Conservation (phyloP, 2,329 filamentous ascomycete species). For the Microsporum ferrugineum region DNA sequence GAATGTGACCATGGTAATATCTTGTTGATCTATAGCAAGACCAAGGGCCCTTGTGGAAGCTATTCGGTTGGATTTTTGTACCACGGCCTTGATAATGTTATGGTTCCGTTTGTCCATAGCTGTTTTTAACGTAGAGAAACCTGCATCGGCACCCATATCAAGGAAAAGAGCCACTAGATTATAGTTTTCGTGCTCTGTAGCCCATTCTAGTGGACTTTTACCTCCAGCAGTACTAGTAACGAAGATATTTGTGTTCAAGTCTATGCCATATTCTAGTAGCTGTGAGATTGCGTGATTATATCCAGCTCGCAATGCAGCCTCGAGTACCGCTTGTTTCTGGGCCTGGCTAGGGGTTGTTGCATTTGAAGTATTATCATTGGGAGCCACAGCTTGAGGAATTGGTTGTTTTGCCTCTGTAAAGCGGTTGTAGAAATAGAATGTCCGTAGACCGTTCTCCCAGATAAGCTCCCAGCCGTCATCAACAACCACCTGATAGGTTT, state of each 20-base stretch:
- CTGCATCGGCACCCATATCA: conserved; percentile 12
- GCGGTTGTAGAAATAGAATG: conserved; percentile 10
- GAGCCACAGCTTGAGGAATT: not conserved
- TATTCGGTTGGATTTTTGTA: conserved; percentile 12
- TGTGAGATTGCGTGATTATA: conserved; percentile 11
- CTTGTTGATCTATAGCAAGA: conserved; percentile 13
- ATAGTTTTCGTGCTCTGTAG: conserved; percentile 11
- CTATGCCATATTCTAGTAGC: conserved; percentile 11
- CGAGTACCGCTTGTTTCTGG: conserved; percentile 10
- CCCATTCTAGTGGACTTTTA: conserved; percentile 13
- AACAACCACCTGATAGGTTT: no score
- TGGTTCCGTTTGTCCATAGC: conserved; percentile 14
- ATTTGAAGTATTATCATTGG: not conserved
- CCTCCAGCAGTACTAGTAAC: conserved; percentile 1
- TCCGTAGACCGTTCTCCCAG: conserved; percentile 7
- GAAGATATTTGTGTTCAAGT: conserved; percentile 8
- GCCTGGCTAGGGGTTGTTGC: not conserved
- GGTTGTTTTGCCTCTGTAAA: conserved; percentile 7
- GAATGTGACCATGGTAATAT: conserved; percentile 13
- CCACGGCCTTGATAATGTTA: conserved; percentile 13
- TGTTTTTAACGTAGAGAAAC: conserved; percentile 10
- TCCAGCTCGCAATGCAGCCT: conserved; percentile 10
- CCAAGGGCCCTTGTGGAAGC: conserved; percentile 12
- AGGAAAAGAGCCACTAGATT: conserved; percentile 13
- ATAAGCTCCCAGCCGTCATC: conserved; percentile 10